These are phyloP conservation scores for Biscutella auriculata DNA, from an alignment of 441 rosid species.

Conservation along the genomic window DNA sequence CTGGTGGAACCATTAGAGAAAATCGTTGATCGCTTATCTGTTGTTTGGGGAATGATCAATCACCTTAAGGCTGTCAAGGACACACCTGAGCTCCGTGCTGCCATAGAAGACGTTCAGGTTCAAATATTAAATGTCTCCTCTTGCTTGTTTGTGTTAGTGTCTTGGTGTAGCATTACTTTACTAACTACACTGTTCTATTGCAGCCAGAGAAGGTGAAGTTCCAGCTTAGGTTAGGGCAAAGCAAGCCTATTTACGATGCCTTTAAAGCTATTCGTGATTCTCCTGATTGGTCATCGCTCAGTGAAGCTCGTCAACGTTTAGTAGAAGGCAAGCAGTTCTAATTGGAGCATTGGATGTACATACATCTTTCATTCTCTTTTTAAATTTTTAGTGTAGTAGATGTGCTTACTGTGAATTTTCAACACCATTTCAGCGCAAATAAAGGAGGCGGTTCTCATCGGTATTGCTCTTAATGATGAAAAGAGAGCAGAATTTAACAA, in stretches of 20 bases:
- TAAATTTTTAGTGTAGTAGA: not conserved
- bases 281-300: constrained; percentile 50
- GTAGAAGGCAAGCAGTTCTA: constrained; percentile 45
- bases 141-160: not conserved
- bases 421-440: constrained; percentile 40
- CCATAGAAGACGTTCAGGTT: constrained; percentile 88
- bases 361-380: not conserved
- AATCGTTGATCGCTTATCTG: constrained; percentile 43
- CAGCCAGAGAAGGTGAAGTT: constrained; percentile 81
- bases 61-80: constrained; percentile 81
- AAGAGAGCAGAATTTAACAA: constrained; percentile 75
- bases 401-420: constrained; percentile 10
- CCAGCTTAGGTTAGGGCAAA: constrained; percentile 61
- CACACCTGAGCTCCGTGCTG: constrained; percentile 71
- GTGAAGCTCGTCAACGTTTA: constrained; percentile 58
- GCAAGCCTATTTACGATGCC: constrained; percentile 68
- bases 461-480: constrained; percentile 79
- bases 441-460: constrained; percentile 79
- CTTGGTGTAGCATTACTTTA: not conserved
- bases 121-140: not conserved
- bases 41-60: constrained; percentile 67
- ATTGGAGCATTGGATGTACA: not conserved
- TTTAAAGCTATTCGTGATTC: constrained; percentile 61
- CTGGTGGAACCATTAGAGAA: constrained; percentile 82
- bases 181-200: constrained; percentile 12